Evolutionary conservation across 768 basidiomycete genomes (phyloP), one percentile per base, ranked within the genome.

Genomic region (Mycena crocata): DNA sequence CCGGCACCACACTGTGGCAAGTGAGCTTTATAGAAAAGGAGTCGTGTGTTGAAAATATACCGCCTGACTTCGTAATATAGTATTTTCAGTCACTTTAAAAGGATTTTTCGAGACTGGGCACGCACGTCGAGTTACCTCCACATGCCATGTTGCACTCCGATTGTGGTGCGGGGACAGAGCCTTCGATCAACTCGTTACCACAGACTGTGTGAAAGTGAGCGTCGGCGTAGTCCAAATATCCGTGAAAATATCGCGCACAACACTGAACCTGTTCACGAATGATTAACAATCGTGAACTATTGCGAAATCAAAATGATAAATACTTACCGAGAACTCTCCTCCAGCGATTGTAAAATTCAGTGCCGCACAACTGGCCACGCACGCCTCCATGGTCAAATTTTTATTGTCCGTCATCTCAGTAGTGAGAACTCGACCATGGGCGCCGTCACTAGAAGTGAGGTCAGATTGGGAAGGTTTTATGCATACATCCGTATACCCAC

Each of bases 81-180:
- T 13, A 69, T 57, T n/a, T 35, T 66, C n/a, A 66, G 40, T 26
- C n/a, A n/a, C n/a, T 31, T 30, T 57, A 64, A 21, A 28, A 32
- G 15, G 7, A 40, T 23, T 40, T 19, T 50, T 19, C 6, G 37
- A 40, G 24, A 30, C 17, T 30, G 23, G 8, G 1, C 0, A 75
- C 89, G 71, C 68, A 91, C 92, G 85, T 82, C 14, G 86, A 40
- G 63, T 89, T 90, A 26, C 93, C 95, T 21, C 84, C 84, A 66
- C 95, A 96, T 0, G 82, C 83, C 90, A 91, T 93, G 74, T 85
- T 87, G 73, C 95, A 96, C 37, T 83, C 83, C 4, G 79, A 76
- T 1, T 85, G 84, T 1, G 80, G 66, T 0, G 84, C 85, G 19
- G 71, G 51, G 1, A 83, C 86, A 1, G 91, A 93, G 13, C 90